phyloP scores from a whole-genome alignment of 2,329 filamentous ascomycete species.

The Cryoendolithus antarcticus region DNA sequence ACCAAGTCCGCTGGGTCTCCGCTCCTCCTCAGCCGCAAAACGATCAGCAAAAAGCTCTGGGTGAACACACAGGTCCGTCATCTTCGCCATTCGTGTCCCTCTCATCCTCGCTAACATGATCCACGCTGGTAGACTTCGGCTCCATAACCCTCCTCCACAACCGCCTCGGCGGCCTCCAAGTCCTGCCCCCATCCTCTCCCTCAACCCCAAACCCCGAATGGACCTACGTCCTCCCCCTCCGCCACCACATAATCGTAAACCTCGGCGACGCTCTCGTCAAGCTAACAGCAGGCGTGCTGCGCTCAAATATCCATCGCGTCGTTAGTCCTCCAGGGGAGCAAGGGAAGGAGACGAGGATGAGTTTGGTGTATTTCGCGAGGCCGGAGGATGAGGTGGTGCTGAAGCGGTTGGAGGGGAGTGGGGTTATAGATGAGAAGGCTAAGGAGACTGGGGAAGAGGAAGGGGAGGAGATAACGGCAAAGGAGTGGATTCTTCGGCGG shows the following conservation, averaged over 20 bases:
- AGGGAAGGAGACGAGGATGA: conserved; percentile 32
- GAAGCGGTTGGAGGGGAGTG: conserved; percentile 24
- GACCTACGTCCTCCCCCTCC: conserved; percentile 41
- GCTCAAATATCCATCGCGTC: conserved; percentile 35
- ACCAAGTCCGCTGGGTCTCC: conserved; percentile 42
- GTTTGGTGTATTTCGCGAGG: conserved; percentile 43
- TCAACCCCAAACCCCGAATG: conserved; percentile 23
- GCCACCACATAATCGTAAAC: conserved; percentile 36
- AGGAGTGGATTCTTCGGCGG: conserved; percentile 31
- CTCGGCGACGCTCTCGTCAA: conserved; percentile 37
- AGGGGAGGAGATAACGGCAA: conserved; percentile 17
- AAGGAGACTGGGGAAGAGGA: conserved; percentile 15
- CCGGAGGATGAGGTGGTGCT: conserved; percentile 38
- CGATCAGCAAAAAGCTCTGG: conserved; percentile 31
- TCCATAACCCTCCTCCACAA: conserved; percentile 46
- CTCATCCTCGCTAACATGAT: background rate
- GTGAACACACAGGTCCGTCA: conserved; percentile 34
- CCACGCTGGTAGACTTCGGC: conserved; percentile 35
- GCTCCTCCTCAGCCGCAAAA: conserved; percentile 35
- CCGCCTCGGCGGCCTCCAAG: conserved; percentile 42
- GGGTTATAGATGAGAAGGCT: conserved; percentile 16
- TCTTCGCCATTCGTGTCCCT: background rate
- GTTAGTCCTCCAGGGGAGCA: conserved; percentile 37
- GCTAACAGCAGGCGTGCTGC: conserved; percentile 29
- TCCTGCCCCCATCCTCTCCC: conserved; percentile 28